Evolutionary conservation across 352 stramenopile genomes (phyloP), one percentile per base, ranked within the genome.

Genomic region (Pythium utonaiense): DNA sequence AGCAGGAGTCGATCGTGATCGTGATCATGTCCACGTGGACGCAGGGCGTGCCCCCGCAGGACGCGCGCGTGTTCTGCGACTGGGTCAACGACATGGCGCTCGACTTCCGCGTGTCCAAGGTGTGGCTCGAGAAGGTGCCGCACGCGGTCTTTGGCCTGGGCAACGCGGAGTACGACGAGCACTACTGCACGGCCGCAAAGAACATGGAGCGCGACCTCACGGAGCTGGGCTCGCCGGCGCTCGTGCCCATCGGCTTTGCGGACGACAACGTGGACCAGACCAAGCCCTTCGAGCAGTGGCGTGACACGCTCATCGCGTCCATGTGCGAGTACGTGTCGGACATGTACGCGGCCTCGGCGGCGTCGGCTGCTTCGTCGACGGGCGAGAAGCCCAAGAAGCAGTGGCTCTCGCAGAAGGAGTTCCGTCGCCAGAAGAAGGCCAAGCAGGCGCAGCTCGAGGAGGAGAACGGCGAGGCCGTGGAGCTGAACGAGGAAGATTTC

Each of bases 81-180:
- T 97, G 88, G 86, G 78, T 96, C 16, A 80, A 80, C 21, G 89
- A 97, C 60, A 96, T 95, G 85, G 86, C 77, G 33, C 74, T 86
- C 33, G 89, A 97, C 72, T 97, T 97, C 64, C 87, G 89, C 21
- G 86, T 96, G 59, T 87, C 83, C 60, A 93, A 89, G 61, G 76
- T 72, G 21, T 93, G 84, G 83, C 73, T 97, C 9, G 69, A 67
- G n/a, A 75, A 77, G 21, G 70, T 88, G 1, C 69, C 66, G 27
- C 88, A 95, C 66, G 87, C 83, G 0, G 83, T 95, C 3, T 95
- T 95, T 53, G 89, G 88, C 8, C 71, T 96, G 28, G 89, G 89
- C 56, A 96, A 93, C 61, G 75, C 78, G 17, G 88, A 95, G 68
- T 97, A 96, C 59, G 89, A 94, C 58, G 89, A 96, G 53, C 57